Percentiles rank a stretch among this genome's conserved stretches.
Evolutionary conservation across 495 filamentous ascomycete species (phyloP).

Genomic region (Penicillium nucicola): DNA sequence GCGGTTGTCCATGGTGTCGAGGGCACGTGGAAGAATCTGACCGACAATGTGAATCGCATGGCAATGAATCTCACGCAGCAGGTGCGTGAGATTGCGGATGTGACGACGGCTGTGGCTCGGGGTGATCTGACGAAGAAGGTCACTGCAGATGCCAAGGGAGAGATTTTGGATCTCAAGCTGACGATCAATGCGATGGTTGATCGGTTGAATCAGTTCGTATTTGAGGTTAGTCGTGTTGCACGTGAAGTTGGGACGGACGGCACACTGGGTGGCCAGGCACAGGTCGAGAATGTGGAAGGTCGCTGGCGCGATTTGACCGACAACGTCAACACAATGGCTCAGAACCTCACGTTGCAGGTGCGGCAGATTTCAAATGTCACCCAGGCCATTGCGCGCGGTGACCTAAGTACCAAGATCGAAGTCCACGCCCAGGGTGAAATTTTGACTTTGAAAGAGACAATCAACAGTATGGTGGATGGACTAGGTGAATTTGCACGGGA

Average conservation of each 20-base stretch:
- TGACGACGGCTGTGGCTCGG: conserved; percentile 86
- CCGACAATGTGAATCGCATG: conserved; percentile 95
- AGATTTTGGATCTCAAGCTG: conserved; percentile 84
- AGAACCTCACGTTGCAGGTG: conserved; percentile 89
- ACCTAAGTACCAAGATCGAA: conserved; percentile 84
- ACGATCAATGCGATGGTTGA: conserved; percentile 97
- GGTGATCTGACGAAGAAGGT: conserved; percentile 91
- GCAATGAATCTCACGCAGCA: conserved; percentile 73
- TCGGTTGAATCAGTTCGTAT: conserved; percentile 85
- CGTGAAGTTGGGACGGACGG: conserved; percentile 89
- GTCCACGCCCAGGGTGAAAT: conserved; percentile 92
- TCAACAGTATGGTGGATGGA: conserved; percentile 94
- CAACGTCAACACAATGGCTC: conserved; percentile 94
- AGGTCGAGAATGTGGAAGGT: conserved; percentile 87
- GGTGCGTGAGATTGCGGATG: conserved; percentile 89
- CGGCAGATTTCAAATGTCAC: conserved; percentile 93
- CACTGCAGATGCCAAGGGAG: conserved; percentile 86
- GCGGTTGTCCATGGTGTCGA: conserved; percentile 92
- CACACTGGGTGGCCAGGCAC: conserved; percentile 83
- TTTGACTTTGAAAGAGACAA: conserved; percentile 82
- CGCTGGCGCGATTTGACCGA: conserved; percentile 90
- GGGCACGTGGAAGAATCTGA: conserved; percentile 90
- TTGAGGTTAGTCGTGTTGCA: conserved; percentile 89
- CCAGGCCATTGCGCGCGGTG: conserved; percentile 82
- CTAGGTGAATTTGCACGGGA: conserved; percentile 89